Conservation (phyloP, 345 rosid species). For the Arabidopsis suecica region DNA sequence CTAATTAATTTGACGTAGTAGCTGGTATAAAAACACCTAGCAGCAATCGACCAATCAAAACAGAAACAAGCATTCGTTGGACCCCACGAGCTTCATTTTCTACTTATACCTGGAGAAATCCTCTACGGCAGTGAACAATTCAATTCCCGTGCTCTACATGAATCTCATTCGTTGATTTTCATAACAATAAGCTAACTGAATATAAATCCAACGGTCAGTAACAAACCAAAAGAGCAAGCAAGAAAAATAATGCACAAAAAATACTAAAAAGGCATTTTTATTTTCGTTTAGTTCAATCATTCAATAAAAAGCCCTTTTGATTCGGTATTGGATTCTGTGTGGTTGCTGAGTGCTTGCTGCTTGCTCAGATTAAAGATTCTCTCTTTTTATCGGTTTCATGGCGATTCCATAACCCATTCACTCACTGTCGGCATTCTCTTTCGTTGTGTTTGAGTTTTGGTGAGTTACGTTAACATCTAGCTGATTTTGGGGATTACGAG, state of each 20-base stretch:
- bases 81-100: conserved; percentile 2
- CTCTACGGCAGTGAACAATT: conserved; percentile 15
- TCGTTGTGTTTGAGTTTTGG: conserved; percentile 8
- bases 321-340: conserved; percentile 43
- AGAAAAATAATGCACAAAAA: no score
- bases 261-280: background rate
- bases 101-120: background rate
- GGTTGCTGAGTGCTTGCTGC: conserved; percentile 32
- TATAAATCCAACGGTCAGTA: conserved; percentile 23
- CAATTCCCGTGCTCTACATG: background rate
- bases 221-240: background rate
- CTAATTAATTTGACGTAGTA: conserved; percentile 2
- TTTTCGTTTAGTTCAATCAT: conserved; percentile 34
- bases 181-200: background rate
- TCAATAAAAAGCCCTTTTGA: conserved; percentile 7
- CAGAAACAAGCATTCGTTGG: conserved; percentile 1
- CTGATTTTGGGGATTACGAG: background rate
- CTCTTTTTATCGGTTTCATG: background rate
- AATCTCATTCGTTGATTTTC: background rate
- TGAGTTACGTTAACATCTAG: conserved; percentile 19
- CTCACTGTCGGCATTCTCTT: conserved; percentile 32
- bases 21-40: no score
- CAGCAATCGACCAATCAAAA: conserved; percentile 29
- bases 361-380: conserved; percentile 25
- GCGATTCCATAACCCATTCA: conserved; percentile 20